Evolutionary conservation across 805 yeast genomes (phyloP).

Genomic region (Candida quercuum): DNA sequence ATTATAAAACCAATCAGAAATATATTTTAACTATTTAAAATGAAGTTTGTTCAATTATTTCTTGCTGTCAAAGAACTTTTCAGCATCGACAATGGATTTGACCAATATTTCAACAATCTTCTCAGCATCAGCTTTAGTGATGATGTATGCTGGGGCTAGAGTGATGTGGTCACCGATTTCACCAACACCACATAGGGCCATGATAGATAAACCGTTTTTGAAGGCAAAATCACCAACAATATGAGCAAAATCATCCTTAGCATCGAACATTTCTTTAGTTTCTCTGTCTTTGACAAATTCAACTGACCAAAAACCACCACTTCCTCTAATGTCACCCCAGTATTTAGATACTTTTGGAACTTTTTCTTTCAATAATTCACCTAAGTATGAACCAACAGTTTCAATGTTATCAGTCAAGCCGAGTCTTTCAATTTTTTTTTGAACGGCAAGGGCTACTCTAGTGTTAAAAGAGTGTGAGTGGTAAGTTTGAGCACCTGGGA

Average conservation of each 20-base stretch:
- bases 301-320: slow-evolving; percentile 50
- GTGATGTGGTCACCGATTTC: slow-evolving; percentile 38
- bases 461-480: slow-evolving; percentile 43
- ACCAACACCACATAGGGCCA: slow-evolving; percentile 32
- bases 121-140: slow-evolving; percentile 33
- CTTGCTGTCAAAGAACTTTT: too few relatives aligned
- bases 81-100: slow-evolving; percentile 17
- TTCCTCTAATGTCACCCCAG: slow-evolving; percentile 50
- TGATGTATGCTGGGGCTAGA: slow-evolving; percentile 39
- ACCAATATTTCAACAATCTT: slow-evolving; percentile 26
- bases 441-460: slow-evolving; percentile 41
- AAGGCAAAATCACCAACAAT: slow-evolving; percentile 29
- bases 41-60: too few relatives aligned
- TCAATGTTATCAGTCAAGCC: slow-evolving; percentile 35
- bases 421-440: slow-evolving; percentile 31
- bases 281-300: slow-evolving; percentile 43
- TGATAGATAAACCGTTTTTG: slow-evolving; percentile 35
- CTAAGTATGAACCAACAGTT: slow-evolving; percentile 39
- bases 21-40: too few relatives aligned
- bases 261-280: slow-evolving; percentile 41
- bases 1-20: too few relatives aligned
- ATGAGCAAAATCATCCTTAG: slow-evolving; percentile 23
- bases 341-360: slow-evolving; percentile 23
- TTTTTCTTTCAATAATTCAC: slow-evolving; percentile 27
- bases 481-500: slow-evolving; percentile 44